Conservation (phyloP, 2,329 filamentous ascomycete species). For the Raffaelea albimanens region DNA sequence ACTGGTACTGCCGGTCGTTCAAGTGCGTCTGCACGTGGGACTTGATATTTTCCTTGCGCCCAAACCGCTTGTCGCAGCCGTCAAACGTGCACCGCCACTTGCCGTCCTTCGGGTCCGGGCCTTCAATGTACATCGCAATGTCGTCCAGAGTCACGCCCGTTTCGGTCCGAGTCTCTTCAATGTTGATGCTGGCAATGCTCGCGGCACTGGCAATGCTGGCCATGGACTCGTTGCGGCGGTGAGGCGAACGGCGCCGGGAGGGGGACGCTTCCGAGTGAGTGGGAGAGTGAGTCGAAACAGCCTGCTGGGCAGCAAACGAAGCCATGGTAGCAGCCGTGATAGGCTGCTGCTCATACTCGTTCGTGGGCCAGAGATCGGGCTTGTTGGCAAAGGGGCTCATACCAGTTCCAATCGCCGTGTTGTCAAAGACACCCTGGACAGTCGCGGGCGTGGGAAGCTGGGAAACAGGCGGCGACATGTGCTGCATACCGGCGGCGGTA, state of each 20-base stretch:
- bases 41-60: slow-evolving; percentile 98
- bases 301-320: background rate
- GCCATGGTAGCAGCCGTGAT: slow-evolving; percentile 10
- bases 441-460: slow-evolving; percentile 44
- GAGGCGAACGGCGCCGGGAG: slow-evolving; percentile 25
- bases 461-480: slow-evolving; percentile 37
- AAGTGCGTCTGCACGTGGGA: slow-evolving; percentile 97
- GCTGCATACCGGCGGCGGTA: slow-evolving; percentile 23
- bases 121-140: slow-evolving; percentile 64
- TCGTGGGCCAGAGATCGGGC: slow-evolving; percentile 26
- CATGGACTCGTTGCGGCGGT: slow-evolving; percentile 50
- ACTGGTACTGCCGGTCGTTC: slow-evolving; percentile 90
- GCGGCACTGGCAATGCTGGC: slow-evolving; percentile 49
- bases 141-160: slow-evolving; percentile 86
- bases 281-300: slow-evolving; percentile 1
- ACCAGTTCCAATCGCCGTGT: slow-evolving; percentile 23
- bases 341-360: slow-evolving; percentile 13
- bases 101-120: slow-evolving; percentile 61
- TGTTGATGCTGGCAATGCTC: slow-evolving; percentile 52
- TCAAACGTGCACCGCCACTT: slow-evolving; percentile 70
- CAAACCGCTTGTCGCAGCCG: slow-evolving; percentile 80
- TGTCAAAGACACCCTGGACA: slow-evolving; percentile 28
- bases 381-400: slow-evolving; percentile 31
- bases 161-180: slow-evolving; percentile 57
- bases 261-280: slow-evolving; percentile 12